phyloP scores from a whole-genome alignment of 2,329 filamentous ascomycete genomes.

The Cyphellophora attinorum region DNA sequence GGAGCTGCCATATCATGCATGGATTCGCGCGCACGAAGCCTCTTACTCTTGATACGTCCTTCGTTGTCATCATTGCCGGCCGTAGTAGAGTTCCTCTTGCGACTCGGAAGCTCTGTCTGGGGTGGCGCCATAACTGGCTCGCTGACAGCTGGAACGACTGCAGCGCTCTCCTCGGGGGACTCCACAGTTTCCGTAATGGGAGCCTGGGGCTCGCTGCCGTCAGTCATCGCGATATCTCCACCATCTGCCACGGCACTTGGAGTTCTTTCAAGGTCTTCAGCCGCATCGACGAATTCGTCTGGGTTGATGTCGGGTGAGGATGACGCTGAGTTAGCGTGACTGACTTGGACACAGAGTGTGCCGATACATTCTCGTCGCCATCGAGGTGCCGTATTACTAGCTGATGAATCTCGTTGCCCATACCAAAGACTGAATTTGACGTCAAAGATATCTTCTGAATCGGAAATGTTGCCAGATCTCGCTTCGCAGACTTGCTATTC shows the following conservation, averaged over 20 bases:
- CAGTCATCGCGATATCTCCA: not conserved
- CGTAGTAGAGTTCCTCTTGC: slow-evolving; percentile 53
- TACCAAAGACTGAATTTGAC: slow-evolving; percentile 34
- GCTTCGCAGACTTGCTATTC: slow-evolving; percentile 21
- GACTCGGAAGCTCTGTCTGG: slow-evolving; percentile 26
- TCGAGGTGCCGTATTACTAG: slow-evolving; percentile 32
- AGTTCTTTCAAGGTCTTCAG: not conserved
- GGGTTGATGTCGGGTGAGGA: slow-evolving; percentile 2
- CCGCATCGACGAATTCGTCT: not conserved
- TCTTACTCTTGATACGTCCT: slow-evolving; percentile 49
- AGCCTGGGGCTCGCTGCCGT: not conserved
- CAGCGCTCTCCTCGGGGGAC: not conserved
- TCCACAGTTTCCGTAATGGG: not conserved
- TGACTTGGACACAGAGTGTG: not conserved
- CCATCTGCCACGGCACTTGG: not conserved
- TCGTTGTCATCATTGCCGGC: slow-evolving; percentile 49
- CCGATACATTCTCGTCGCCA: slow-evolving; percentile 11
- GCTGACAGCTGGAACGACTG: too few relatives aligned
- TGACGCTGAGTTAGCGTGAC: not conserved
- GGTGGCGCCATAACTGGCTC: not conserved
- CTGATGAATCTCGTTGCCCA: slow-evolving; percentile 40
- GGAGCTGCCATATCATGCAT: slow-evolving; percentile 37
- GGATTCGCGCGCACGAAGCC: slow-evolving; percentile 51
- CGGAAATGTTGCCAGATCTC: slow-evolving; percentile 24
- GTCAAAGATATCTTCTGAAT: slow-evolving; percentile 29